Conservation (phyloP, 805 yeast species). For the Saturnispora zaruensis region DNA sequence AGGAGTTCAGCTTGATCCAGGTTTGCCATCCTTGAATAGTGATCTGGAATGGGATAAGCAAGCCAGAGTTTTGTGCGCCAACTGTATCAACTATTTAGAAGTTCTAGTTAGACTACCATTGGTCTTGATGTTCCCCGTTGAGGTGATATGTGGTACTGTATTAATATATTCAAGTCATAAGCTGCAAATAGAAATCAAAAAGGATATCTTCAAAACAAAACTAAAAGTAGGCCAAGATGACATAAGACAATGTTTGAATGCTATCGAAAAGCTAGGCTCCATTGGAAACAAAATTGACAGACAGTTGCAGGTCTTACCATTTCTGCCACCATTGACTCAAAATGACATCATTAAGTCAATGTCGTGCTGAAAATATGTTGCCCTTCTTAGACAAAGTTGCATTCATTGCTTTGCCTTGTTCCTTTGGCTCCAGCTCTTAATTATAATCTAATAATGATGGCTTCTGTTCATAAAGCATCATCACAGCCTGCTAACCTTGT, state of each 20-base stretch:
- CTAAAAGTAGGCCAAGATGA: conserved; percentile 16
- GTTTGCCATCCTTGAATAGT: conserved; percentile 1
- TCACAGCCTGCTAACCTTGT: neutral
- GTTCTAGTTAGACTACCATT: conserved; percentile 24
- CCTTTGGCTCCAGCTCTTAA: neutral
- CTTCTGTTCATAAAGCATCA: neutral
- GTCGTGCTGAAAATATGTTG: neutral
- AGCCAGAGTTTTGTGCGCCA: conserved; percentile 15
- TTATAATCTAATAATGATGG: neutral
- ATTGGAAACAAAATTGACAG: conserved; percentile 17
- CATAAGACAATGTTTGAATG: conserved; percentile 21
- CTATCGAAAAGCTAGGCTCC: conserved; percentile 16
- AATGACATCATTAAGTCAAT: conserved; percentile 3
- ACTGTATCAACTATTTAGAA: conserved; percentile 24
- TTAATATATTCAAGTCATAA: conserved; percentile 19
- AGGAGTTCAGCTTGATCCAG: conserved; percentile 13
- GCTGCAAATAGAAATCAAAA: conserved; percentile 16
- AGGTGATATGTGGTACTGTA: conserved; percentile 22
- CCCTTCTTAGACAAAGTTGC: neutral
- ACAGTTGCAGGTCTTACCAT: conserved; percentile 20
- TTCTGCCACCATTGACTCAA: conserved; percentile 14
- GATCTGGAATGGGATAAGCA: conserved; percentile 15
- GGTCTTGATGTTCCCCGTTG: conserved; percentile 18
- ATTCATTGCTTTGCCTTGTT: neutral
- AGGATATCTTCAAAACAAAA: conserved; percentile 10